These are phyloP conservation scores for Teunomyces gatunensis DNA, from an alignment of 805 yeast genomes.

Conservation along the genomic window DNA sequence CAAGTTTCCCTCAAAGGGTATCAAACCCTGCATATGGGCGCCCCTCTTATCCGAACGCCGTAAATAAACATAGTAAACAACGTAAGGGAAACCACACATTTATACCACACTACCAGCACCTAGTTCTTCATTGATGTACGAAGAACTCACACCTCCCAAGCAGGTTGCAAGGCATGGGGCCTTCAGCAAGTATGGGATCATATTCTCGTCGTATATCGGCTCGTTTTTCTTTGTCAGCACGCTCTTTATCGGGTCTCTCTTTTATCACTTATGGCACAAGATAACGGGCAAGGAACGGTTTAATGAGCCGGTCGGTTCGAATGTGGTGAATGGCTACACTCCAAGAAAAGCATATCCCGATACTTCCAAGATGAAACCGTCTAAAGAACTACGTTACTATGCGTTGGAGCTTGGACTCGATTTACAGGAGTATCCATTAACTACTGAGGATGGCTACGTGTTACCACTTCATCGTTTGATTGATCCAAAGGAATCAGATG, in stretches of 20 bases:
- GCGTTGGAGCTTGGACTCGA: conserved; percentile 59
- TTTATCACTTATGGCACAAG: conserved; percentile 28
- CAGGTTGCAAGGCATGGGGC: conserved; percentile 20
- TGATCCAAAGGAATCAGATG: conserved; percentile 41
- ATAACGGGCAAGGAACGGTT: conserved; percentile 29
- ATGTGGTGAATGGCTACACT: conserved; percentile 21
- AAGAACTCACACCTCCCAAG: conserved; percentile 22
- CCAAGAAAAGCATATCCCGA: conserved; percentile 37
- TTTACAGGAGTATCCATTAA: conserved; percentile 55
- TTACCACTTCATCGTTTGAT: conserved; percentile 63
- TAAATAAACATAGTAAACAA: not conserved
- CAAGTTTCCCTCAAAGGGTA: not conserved
- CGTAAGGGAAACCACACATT: not conserved
- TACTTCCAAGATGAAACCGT: conserved; percentile 28
- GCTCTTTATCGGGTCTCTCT: conserved; percentile 25
- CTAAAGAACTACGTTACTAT: conserved; percentile 61
- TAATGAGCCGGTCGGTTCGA: conserved; percentile 21
- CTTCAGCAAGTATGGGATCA: conserved; percentile 17
- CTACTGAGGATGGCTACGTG: conserved; percentile 78
- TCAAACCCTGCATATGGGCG: not conserved
- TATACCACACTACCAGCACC: not conserved
- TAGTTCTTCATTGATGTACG: conserved; percentile 11
- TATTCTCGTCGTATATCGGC: conserved; percentile 25
- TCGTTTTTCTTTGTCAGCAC: conserved; percentile 27
- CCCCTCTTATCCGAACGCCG: not conserved